A percentile compares a stretch with the other conserved stretches of the same genome.
Conservation (phyloP, 345 rosid species). For the Odontarrhena argentea region DNA sequence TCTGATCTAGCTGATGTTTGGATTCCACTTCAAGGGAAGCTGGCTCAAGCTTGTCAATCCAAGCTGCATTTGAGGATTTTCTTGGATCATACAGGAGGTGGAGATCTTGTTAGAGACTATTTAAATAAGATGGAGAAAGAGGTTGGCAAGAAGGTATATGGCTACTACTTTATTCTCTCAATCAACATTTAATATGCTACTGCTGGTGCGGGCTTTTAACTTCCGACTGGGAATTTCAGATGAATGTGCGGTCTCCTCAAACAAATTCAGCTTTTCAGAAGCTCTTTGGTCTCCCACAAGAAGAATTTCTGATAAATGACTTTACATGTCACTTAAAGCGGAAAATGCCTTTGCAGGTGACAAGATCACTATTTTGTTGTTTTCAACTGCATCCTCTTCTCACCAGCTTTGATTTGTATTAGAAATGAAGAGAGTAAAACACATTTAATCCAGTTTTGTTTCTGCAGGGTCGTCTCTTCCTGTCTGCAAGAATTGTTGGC, state of each 20-base stretch:
- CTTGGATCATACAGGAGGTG: slow-evolving; percentile 85
- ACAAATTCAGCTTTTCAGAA: slow-evolving; percentile 97
- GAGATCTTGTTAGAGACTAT: slow-evolving; percentile 79
- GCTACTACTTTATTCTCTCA: slow-evolving; percentile 20
- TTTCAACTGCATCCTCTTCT: slow-evolving; percentile 2
- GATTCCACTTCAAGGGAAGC: slow-evolving; percentile 84
- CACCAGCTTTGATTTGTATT: not conserved
- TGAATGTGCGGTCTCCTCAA: slow-evolving; percentile 92
- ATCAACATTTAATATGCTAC: slow-evolving; percentile 18
- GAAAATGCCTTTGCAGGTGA: slow-evolving; percentile 94
- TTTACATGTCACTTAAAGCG: slow-evolving; percentile 96
- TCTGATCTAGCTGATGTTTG: slow-evolving; percentile 90
- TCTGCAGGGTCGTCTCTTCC: slow-evolving; percentile 86
- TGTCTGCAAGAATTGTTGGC: slow-evolving; percentile 92
- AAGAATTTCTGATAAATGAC: slow-evolving; percentile 96
- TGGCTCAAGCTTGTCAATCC: slow-evolving; percentile 95
- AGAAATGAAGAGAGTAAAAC: not conserved
- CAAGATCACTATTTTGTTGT: slow-evolving; percentile 12
- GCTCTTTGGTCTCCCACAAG: slow-evolving; percentile 90
- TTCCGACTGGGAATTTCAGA: slow-evolving; percentile 49
- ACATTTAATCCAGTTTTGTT: not conserved
- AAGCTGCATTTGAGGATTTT: slow-evolving; percentile 85
- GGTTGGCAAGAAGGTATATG: slow-evolving; percentile 89
- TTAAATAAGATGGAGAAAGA: slow-evolving; percentile 98
- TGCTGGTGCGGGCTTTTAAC: slow-evolving; percentile 20